phyloP scores from a whole-genome alignment of 306 rosid genomes.

The Potentilla sterilis region DNA sequence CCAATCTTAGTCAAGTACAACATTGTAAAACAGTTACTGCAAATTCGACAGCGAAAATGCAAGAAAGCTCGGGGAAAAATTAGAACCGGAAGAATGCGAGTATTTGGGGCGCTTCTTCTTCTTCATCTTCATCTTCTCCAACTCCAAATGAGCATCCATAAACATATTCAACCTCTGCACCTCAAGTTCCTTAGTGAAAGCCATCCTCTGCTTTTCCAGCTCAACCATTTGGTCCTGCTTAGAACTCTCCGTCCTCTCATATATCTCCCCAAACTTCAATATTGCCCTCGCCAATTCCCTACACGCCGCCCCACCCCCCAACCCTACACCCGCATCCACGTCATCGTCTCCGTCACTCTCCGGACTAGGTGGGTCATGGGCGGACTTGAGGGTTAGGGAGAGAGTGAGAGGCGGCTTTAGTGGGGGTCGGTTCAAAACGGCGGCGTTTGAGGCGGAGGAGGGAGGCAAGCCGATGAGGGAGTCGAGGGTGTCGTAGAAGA shows the following conservation, averaged over 20 bases:
- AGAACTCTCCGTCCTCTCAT: conserved; percentile 45
- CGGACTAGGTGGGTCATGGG: conserved; percentile 11
- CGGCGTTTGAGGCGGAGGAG: background rate
- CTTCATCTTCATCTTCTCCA: conserved; percentile 34
- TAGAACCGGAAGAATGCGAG: conserved; percentile 26
- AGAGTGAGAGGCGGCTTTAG: background rate
- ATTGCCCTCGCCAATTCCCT: conserved; percentile 51
- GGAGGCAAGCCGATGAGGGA: conserved; percentile 25
- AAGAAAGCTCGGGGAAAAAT: background rate
- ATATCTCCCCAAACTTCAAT: conserved; percentile 43
- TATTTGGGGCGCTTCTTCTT: conserved; percentile 28
- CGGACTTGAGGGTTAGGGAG: conserved; percentile 20
- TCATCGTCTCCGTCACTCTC: conserved; percentile 6
- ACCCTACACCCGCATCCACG: conserved; percentile 20
- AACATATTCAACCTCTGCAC: conserved; percentile 48
- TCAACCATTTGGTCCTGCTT: conserved; percentile 43
- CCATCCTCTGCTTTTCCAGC: conserved; percentile 54
- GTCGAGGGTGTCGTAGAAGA: conserved; percentile 37
- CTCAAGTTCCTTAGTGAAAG: conserved; percentile 47
- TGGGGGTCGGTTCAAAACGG: conserved; percentile 13
- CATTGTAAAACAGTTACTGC: background rate
- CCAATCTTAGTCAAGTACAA: background rate
- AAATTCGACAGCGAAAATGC: background rate
- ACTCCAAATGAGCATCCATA: conserved; percentile 45
- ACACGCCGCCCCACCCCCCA: conserved; percentile 33